Evolutionary conservation across 352 stramenopile genomes (phyloP).

Genomic region (Achlya hypogyna): DNA sequence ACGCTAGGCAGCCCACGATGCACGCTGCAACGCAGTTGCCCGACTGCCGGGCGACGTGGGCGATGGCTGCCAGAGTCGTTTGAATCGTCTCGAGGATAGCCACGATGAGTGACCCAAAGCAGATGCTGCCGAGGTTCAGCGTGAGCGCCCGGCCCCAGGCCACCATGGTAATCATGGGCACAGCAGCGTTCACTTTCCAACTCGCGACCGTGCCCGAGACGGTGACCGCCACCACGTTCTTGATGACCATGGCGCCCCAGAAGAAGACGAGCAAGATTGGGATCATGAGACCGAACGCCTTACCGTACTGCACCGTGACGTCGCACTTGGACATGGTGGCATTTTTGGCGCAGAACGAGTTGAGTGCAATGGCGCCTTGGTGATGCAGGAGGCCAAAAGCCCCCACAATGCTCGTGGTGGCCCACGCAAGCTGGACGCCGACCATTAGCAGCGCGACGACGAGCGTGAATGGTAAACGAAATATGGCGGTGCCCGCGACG

Average conservation of each 20-base stretch:
- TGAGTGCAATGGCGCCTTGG: slow-evolving; percentile 42
- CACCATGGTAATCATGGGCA: slow-evolving; percentile 60
- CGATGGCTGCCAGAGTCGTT: slow-evolving; percentile 55
- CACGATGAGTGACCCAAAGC: slow-evolving; percentile 87
- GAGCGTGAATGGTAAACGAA: slow-evolving; percentile 77
- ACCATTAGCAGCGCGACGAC: slow-evolving; percentile 78
- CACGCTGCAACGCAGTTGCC: slow-evolving; percentile 73
- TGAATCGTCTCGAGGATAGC: slow-evolving; percentile 80
- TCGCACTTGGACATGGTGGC: slow-evolving; percentile 40
- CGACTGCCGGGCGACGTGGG: slow-evolving; percentile 43
- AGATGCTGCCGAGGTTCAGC: slow-evolving; percentile 88
- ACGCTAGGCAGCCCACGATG: slow-evolving; percentile 56
- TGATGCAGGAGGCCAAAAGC: slow-evolving; percentile 77
- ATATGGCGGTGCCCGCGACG: slow-evolving; percentile 79
- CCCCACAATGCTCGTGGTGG: slow-evolving; percentile 74
- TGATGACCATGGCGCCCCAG: slow-evolving; percentile 81
- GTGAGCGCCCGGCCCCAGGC: slow-evolving; percentile 79
- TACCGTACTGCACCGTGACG: slow-evolving; percentile 34
- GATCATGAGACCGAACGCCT: slow-evolving; percentile 62
- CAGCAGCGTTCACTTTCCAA: slow-evolving; percentile 80
- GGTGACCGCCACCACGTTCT: slow-evolving; percentile 88
- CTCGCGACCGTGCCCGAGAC: slow-evolving; percentile 85
- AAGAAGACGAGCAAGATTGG: slow-evolving; percentile 89
- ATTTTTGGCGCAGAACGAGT: slow-evolving; percentile 30
- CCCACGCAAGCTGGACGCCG: slow-evolving; percentile 78